Percentiles rank a stretch among this genome's conserved stretches.
These are phyloP conservation scores for Alternaria sp. DNA, from an alignment of 2,329 filamentous ascomycete species.

Conservation along the genomic window DNA sequence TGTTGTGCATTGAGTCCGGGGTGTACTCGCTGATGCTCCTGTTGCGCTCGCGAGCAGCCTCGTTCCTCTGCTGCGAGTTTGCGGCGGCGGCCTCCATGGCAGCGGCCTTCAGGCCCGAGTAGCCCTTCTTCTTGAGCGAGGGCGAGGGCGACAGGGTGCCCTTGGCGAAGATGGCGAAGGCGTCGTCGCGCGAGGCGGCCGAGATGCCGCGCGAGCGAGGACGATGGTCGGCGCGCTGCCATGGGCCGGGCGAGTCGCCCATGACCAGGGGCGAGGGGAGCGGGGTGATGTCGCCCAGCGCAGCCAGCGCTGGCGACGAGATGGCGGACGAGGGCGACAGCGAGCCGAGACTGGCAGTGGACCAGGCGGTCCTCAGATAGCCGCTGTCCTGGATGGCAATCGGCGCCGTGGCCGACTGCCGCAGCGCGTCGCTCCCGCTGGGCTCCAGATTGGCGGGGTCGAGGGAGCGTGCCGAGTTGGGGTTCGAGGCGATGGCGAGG, in stretches of 20 bases:
- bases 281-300: slow-evolving; percentile 59
- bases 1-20: slow-evolving; percentile 71
- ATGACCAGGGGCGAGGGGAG: slow-evolving; percentile 57
- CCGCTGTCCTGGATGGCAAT: slow-evolving; percentile 47
- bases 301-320: slow-evolving; percentile 56
- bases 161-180: slow-evolving; percentile 35
- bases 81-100: slow-evolving; percentile 49
- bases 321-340: slow-evolving; percentile 54
- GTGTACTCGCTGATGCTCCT: slow-evolving; percentile 89
- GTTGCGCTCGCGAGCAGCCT: slow-evolving; percentile 67
- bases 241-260: slow-evolving; percentile 51
- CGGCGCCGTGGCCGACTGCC: slow-evolving; percentile 46
- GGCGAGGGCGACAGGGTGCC: slow-evolving; percentile 46
- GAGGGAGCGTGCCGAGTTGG: slow-evolving; percentile 20
- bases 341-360: slow-evolving; percentile 54
- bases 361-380: slow-evolving; percentile 50
- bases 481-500: slow-evolving; percentile 39
- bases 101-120: slow-evolving; percentile 52
- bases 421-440: slow-evolving; percentile 33
- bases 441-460: slow-evolving; percentile 43
- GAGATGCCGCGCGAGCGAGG: slow-evolving; percentile 45
- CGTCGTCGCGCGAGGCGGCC: slow-evolving; percentile 40
- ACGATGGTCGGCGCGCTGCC: slow-evolving; percentile 47
- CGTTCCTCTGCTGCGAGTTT: slow-evolving; percentile 40
- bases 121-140: slow-evolving; percentile 56